Percentiles rank a stretch among this genome's conserved stretches.
phyloP scores from a whole-genome alignment of 805 yeast species.

The Ogataea paradorogensis region DNA sequence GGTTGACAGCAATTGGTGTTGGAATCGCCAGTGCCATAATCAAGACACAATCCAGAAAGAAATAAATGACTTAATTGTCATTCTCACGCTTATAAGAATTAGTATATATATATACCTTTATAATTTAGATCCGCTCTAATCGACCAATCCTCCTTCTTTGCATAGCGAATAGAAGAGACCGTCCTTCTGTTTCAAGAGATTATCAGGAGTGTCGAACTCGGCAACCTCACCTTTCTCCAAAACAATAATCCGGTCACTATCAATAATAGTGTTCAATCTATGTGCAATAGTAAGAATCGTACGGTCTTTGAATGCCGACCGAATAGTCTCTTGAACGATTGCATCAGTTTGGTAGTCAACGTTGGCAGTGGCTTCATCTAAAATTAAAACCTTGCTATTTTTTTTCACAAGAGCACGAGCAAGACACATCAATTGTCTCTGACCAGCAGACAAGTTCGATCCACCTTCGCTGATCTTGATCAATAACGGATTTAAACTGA shows the following conservation, averaged over 20 bases:
- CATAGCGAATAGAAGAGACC: slow-evolving; percentile 80
- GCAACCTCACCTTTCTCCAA: slow-evolving; percentile 72
- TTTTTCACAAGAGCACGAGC: slow-evolving; percentile 73
- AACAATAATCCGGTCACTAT: slow-evolving; percentile 73
- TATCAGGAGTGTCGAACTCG: slow-evolving; percentile 72
- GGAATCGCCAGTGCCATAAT: slow-evolving; percentile 35
- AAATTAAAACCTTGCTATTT: slow-evolving; percentile 54
- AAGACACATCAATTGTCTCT: slow-evolving; percentile 80
- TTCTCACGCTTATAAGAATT: background rate
- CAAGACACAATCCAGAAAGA: slow-evolving; percentile 17
- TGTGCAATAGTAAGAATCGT: slow-evolving; percentile 85
- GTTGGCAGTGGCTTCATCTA: slow-evolving; percentile 89
- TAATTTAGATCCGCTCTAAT: slow-evolving; percentile 8
- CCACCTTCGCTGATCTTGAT: slow-evolving; percentile 35
- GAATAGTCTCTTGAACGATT: slow-evolving; percentile 72
- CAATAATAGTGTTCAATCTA: slow-evolving; percentile 78
- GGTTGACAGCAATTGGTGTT: slow-evolving; percentile 80
- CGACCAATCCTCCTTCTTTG: slow-evolving; percentile 64
- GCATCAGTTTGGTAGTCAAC: slow-evolving; percentile 84
- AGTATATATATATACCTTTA: slow-evolving; percentile 7
- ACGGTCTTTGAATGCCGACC: slow-evolving; percentile 69
- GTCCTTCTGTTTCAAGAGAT: slow-evolving; percentile 59
- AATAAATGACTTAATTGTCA: slow-evolving; percentile 1
- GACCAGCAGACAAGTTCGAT: slow-evolving; percentile 83
- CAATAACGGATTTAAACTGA: slow-evolving; percentile 26